A percentile compares a stretch with the other conserved stretches of the same genome.
Conservation (phyloP, 768 basidiomycete species). For the Tylopilus plumbeoviolaceoides region DNA sequence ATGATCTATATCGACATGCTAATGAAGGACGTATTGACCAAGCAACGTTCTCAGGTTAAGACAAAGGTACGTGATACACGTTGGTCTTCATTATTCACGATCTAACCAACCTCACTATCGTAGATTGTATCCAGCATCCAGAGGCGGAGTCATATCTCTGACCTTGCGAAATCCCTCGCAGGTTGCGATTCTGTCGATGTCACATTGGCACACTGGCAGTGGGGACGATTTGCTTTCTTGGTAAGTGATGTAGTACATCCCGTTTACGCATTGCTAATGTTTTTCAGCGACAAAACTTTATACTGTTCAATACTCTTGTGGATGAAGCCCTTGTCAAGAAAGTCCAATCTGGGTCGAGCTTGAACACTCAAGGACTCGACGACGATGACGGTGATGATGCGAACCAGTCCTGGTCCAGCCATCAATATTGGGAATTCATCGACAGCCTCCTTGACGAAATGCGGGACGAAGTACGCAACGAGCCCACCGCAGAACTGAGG, state of each 20-base stretch:
- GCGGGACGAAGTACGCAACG: not conserved
- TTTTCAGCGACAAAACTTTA: not conserved
- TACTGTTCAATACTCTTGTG: not conserved
- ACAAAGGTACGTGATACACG: not conserved
- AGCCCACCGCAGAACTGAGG: not conserved
- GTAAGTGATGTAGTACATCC: not conserved
- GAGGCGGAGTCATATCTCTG: not conserved
- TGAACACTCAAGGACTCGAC: too few relatives aligned
- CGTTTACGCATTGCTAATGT: not conserved
- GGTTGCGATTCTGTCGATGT: not conserved
- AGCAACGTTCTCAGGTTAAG: not conserved
- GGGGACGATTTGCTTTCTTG: not conserved
- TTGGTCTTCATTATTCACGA: not conserved
- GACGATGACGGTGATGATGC: too few relatives aligned
- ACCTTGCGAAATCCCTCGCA: not conserved
- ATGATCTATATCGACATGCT: not conserved
- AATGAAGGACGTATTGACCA: not conserved
- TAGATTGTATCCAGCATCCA: not conserved
- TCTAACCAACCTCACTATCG: not conserved
- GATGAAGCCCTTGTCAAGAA: not conserved
- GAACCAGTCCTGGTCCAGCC: not conserved
- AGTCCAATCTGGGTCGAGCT: not conserved
- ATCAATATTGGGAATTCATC: not conserved
- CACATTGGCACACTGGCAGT: not conserved
- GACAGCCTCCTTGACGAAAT: not conserved